Evolutionary conservation across 106 monocot genomes (phyloP).

Genomic region (Acorus calamus): DNA sequence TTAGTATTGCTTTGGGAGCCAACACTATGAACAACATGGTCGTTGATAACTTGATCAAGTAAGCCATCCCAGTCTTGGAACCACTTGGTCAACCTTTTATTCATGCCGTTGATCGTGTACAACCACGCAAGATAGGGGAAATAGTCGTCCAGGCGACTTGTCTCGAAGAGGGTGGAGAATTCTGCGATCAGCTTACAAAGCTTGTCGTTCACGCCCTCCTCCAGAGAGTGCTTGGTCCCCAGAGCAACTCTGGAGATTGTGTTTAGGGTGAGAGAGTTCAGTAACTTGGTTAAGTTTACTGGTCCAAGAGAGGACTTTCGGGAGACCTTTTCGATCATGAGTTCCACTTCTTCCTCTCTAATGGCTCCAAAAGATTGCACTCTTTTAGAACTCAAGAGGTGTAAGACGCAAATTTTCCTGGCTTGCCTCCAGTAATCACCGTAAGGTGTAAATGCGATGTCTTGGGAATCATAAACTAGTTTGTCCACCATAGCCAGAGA

Average conservation of each 20-base stretch:
- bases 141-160: too few relatives aligned
- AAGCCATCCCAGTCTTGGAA: constrained; percentile 1
- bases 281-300: too few relatives aligned
- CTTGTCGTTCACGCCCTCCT: background rate
- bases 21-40: background rate
- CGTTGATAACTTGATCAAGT: background rate
- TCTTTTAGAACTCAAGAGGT: background rate
- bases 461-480: background rate
- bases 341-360: background rate
- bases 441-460: background rate
- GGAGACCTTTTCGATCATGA: background rate
- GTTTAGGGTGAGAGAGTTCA: too few relatives aligned
- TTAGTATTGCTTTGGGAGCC: background rate
- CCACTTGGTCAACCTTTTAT: too few relatives aligned
- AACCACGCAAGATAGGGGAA: too few relatives aligned
- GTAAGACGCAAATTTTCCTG: constrained; percentile 2
- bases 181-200: background rate
- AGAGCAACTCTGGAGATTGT: too few relatives aligned
- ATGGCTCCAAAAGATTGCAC: constrained; percentile 3
- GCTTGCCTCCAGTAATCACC: constrained; percentile 7
- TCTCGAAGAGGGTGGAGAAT: too few relatives aligned
- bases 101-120: too few relatives aligned
- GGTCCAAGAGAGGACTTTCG: too few relatives aligned
- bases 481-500: background rate
- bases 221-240: too few relatives aligned